These are phyloP conservation scores for Taiozyma sp. DNA, from an alignment of 1,139 yeast genomes.

Conservation along the genomic window DNA sequence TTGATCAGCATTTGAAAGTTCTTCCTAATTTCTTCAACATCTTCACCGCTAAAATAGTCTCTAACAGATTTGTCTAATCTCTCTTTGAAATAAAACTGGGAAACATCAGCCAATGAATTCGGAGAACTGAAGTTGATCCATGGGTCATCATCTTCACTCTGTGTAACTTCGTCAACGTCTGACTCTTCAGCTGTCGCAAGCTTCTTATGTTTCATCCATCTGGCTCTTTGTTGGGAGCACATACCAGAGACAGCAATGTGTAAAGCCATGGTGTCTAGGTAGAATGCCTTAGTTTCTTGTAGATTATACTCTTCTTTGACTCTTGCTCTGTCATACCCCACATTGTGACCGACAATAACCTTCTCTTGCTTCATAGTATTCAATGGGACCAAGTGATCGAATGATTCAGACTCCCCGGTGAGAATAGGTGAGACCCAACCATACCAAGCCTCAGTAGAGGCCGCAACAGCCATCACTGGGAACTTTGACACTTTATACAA, in stretches of 20 bases:
- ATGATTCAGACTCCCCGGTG: constrained; percentile 39
- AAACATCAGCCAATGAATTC: constrained; percentile 80
- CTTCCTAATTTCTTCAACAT: constrained; percentile 50
- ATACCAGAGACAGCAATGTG: constrained; percentile 91
- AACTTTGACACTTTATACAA: constrained; percentile 70
- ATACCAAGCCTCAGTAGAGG: constrained; percentile 80
- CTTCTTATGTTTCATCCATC: constrained; percentile 65
- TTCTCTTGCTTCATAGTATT: constrained; percentile 45
- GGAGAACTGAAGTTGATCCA: constrained; percentile 78
- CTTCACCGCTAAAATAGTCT: constrained; percentile 54
- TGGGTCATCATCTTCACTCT: constrained; percentile 45
- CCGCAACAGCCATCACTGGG: constrained; percentile 82
- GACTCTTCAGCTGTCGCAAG: constrained; percentile 20
- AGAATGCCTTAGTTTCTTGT: constrained; percentile 65
- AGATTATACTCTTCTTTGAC: constrained; percentile 79
- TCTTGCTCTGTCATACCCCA: constrained; percentile 87
- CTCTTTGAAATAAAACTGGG: constrained; percentile 71
- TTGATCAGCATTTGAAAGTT: constrained; percentile 58
- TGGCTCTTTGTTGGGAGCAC: constrained; percentile 86
- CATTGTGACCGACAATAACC: constrained; percentile 82
- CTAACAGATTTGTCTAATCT: constrained; percentile 64
- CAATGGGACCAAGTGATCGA: constrained; percentile 74
- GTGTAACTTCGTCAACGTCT: constrained; percentile 18
- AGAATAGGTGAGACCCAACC: constrained; percentile 91
- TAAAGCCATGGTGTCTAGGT: constrained; percentile 86